Conservation (phyloP, 2,329 filamentous ascomycete genomes). For the Penicillium sp. region DNA sequence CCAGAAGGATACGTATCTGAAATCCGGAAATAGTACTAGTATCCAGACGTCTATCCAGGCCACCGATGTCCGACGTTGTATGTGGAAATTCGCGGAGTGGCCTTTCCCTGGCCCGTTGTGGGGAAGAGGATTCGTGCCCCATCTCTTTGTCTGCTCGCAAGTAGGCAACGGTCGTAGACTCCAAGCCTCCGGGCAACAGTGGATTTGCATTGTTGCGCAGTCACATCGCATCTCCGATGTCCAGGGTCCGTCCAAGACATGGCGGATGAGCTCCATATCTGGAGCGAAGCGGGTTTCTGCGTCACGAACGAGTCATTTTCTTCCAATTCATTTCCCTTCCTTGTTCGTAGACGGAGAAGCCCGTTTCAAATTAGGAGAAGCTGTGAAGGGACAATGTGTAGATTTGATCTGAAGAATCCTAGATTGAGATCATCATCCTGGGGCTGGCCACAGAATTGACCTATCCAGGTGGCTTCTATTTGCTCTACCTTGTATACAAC, state of each 20-base stretch:
- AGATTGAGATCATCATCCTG: neutral
- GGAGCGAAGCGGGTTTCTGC: neutral
- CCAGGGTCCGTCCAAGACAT: slow-evolving; percentile 6
- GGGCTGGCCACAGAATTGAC: neutral
- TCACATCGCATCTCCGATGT: slow-evolving; percentile 8
- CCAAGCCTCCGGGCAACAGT: too few species aligned
- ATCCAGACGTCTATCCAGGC: neutral
- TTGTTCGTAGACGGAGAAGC: neutral
- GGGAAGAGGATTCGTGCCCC: slow-evolving; percentile 11
- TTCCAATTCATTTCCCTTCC: neutral
- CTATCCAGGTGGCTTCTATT: neutral
- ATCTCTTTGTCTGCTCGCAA: neutral
- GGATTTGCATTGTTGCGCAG: slow-evolving; percentile 8
- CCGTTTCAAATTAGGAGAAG: slow-evolving; percentile 1
- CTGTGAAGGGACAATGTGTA: neutral
- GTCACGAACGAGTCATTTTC: slow-evolving; percentile 1
- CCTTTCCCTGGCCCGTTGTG: slow-evolving; percentile 2
- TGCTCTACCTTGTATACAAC: too few species aligned
- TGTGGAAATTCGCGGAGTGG: neutral
- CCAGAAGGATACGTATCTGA: too few species aligned
- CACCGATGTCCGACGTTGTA: too few species aligned
- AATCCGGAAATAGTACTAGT: too few species aligned
- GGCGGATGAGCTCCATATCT: neutral
- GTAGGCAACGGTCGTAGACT: neutral
- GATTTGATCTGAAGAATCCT: neutral